phyloP scores from a whole-genome alignment of 257 asterid species.

The Salvia splendens region DNA sequence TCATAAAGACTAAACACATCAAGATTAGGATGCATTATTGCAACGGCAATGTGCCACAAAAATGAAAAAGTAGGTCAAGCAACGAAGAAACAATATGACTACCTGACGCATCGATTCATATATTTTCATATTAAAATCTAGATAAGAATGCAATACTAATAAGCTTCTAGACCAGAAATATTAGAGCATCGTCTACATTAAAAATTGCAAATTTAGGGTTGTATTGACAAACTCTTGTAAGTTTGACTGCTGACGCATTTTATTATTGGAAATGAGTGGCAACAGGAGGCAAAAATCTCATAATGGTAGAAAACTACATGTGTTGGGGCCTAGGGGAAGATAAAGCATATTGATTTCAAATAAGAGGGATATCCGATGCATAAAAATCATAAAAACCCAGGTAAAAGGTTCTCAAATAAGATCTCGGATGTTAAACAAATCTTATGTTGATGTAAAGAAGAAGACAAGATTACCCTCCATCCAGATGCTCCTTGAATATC shows the following conservation, averaged over 20 bases:
- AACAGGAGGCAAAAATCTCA: neutral
- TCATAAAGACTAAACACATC: neutral
- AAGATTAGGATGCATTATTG: neutral
- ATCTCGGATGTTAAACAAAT: slow-evolving; percentile 7
- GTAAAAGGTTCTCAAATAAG: slow-evolving; percentile 2
- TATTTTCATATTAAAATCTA: neutral
- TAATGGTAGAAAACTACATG: neutral
- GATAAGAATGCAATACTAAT: neutral
- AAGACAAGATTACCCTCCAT: slow-evolving; percentile 78
- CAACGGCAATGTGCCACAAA: slow-evolving; percentile 1
- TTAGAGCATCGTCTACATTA: slow-evolving; percentile 7
- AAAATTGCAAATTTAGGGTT: neutral
- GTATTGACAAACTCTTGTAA: neutral
- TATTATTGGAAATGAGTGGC: neutral
- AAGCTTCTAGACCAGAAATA: neutral
- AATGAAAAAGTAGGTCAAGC: slow-evolving; percentile 4
- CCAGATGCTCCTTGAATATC: slow-evolving; percentile 97
- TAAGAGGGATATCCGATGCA: neutral
- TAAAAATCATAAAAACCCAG: neutral
- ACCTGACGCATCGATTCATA: neutral
- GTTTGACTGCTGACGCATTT: neutral
- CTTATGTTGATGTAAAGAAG: slow-evolving; percentile 10
- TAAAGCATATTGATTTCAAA: neutral
- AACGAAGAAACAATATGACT: slow-evolving; percentile 2
- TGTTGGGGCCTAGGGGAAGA: neutral